phyloP scores from a whole-genome alignment of 2,329 filamentous ascomycete genomes.

The Fusarium coffeatum region DNA sequence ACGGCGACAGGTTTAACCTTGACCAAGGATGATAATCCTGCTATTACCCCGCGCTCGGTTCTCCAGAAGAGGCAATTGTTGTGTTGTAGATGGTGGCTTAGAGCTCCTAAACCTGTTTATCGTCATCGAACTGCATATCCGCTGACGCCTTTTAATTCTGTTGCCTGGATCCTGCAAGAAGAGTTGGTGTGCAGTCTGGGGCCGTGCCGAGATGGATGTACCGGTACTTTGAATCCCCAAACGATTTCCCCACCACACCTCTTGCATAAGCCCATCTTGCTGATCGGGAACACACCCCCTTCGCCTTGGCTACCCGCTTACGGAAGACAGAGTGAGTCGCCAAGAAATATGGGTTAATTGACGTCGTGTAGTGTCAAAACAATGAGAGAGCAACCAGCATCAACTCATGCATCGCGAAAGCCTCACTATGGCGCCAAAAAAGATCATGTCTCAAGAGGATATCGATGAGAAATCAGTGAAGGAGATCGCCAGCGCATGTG shows the following conservation, averaged over 20 bases:
- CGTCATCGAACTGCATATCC: neutral
- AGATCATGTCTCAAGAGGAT: neutral
- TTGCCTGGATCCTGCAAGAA: neutral
- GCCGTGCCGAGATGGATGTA: neutral
- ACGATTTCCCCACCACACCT: neutral
- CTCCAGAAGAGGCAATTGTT: neutral
- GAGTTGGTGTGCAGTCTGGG: neutral
- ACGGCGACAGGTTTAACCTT: neutral
- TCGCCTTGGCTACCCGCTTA: neutral
- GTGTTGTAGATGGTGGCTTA: neutral
- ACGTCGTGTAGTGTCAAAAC: neutral
- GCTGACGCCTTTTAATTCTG: neutral
- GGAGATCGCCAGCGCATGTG: neutral
- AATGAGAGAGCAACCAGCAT: neutral
- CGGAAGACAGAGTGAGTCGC: neutral
- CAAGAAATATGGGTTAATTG: neutral
- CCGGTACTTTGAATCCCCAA: neutral
- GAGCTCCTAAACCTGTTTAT: neutral
- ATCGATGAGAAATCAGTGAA: neutral
- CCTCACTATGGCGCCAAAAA: neutral
- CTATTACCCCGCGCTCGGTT: neutral
- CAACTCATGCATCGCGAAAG: neutral
- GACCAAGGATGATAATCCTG: neutral
- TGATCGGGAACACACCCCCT: neutral
- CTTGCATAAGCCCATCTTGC: neutral